A percentile compares a stretch with the other conserved stretches of the same genome.
Evolutionary conservation across 306 rosid genomes (phyloP).

Genomic region (Senna siamea): DNA sequence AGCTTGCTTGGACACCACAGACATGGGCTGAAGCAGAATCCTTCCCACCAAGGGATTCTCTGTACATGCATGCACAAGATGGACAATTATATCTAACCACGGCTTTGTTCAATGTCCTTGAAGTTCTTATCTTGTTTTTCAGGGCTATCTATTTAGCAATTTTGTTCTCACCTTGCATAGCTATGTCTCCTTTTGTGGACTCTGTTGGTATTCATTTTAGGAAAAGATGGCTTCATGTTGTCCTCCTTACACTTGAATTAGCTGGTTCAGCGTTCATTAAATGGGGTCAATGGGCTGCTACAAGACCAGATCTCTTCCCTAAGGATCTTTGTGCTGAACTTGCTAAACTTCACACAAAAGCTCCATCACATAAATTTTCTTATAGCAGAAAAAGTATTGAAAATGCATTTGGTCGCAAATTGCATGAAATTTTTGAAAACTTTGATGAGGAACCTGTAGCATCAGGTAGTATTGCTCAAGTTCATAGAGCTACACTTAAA

Average conservation of each 20-base stretch:
- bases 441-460: conserved; percentile 82
- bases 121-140: conserved; percentile 56
- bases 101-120: conserved; percentile 50
- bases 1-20: conserved; percentile 53
- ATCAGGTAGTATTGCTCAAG: conserved; percentile 89
- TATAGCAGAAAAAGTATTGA: conserved; percentile 65
- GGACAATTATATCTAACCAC: conserved; percentile 56
- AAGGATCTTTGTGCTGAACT: conserved; percentile 77
- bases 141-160: conserved; percentile 65
- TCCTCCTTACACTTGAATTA: conserved; percentile 63
- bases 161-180: conserved; percentile 74
- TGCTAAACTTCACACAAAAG: conserved; percentile 66
- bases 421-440: conserved; percentile 67
- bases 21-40: conserved; percentile 58
- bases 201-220: conserved; percentile 59
- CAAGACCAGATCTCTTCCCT: conserved; percentile 82
- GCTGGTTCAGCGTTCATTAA: conserved; percentile 87
- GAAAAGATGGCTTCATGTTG: conserved; percentile 65
- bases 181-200: conserved; percentile 67
- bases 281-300: conserved; percentile 97
- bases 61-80: conserved; percentile 53
- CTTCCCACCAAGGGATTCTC: conserved; percentile 46
- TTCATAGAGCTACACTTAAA: conserved; percentile 76
- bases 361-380: conserved; percentile 73
- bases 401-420: conserved; percentile 69